Evolutionary conservation across 1,284 basidiomycete species (phyloP).

Genomic region (Moesziomyces sp.): DNA sequence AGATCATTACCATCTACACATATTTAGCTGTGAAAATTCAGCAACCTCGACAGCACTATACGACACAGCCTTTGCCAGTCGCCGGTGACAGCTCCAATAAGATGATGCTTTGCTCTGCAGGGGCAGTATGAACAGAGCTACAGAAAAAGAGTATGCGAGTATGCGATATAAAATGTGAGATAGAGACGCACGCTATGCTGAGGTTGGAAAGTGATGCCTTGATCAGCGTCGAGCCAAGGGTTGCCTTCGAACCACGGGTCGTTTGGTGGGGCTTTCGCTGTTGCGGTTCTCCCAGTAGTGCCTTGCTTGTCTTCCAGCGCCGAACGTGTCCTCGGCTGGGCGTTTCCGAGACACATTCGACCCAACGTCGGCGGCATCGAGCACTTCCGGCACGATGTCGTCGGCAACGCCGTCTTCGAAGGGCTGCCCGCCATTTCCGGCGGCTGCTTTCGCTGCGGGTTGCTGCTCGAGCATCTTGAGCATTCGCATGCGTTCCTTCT

Average conservation of each 20-base stretch:
- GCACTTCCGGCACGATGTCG: not conserved
- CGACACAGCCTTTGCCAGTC: too few relatives aligned
- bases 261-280: constrained; percentile 43
- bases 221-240: constrained; percentile 31
- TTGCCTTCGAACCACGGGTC: constrained; percentile 41
- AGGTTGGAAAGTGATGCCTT: not conserved
- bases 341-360: constrained; percentile 7
- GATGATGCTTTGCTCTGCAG: too few relatives aligned
- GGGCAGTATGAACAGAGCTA: too few relatives aligned
- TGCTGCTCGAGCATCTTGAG: constrained; percentile 45
- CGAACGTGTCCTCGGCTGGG: constrained; percentile 24
- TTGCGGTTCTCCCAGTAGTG: constrained; percentile 31
- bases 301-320: constrained; percentile 13
- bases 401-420: constrained; percentile 1
- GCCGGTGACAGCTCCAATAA: too few relatives aligned
- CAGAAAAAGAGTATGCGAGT: not conserved
- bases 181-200: not conserved
- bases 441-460: constrained; percentile 1
- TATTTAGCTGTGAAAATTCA: too few relatives aligned
- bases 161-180: too few relatives aligned
- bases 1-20: too few relatives aligned
- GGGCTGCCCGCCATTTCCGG: not conserved
- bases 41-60: too few relatives aligned
- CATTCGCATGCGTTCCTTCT: constrained; percentile 40
- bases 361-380: constrained; percentile 1